Conservation (phyloP, 2,329 filamentous ascomycete genomes). For the Fusarium fujikuroi region DNA sequence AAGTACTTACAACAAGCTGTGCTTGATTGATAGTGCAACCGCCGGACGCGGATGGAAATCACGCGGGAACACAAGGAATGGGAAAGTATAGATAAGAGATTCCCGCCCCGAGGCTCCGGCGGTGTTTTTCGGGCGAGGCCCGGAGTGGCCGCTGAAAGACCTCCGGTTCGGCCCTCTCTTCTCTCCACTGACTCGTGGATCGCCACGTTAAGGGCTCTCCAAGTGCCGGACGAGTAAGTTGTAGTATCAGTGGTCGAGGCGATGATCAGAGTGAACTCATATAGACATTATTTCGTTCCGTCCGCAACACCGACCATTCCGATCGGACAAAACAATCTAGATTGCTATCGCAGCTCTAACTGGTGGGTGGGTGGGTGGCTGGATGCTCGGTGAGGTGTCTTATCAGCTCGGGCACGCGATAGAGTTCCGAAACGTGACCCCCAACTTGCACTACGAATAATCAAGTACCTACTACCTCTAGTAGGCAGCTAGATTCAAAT, state of each 20-base stretch:
- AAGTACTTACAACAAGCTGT: not conserved
- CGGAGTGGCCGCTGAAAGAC: conserved; percentile 28
- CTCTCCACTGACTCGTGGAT: conserved; percentile 29
- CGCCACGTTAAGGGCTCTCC: not conserved
- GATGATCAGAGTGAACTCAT: not conserved
- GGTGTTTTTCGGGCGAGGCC: conserved; percentile 23
- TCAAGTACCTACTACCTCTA: conserved; percentile 16
- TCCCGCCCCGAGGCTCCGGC: conserved; percentile 21
- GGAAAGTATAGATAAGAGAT: conserved; percentile 34
- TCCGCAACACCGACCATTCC: not conserved
- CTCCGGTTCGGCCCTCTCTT: conserved; percentile 31
- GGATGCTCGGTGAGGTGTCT: conserved; percentile 12
- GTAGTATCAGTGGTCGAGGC: not conserved
- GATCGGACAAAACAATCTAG: not conserved
- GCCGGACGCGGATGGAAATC: conserved; percentile 24
- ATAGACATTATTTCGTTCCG: not conserved
- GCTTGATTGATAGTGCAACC: conserved; percentile 12
- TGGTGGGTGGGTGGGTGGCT: conserved; percentile 27
- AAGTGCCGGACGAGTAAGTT: conserved; percentile 11
- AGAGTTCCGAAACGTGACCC: conserved; percentile 16
- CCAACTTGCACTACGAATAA: conserved; percentile 14
- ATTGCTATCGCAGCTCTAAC: conserved; percentile 19
- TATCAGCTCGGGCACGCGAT: conserved; percentile 35
- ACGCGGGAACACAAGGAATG: not conserved
- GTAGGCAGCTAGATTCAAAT: conserved; percentile 3